phyloP scores from a whole-genome alignment of 2,329 filamentous ascomycete genomes.

The Huntiella omanensis region DNA sequence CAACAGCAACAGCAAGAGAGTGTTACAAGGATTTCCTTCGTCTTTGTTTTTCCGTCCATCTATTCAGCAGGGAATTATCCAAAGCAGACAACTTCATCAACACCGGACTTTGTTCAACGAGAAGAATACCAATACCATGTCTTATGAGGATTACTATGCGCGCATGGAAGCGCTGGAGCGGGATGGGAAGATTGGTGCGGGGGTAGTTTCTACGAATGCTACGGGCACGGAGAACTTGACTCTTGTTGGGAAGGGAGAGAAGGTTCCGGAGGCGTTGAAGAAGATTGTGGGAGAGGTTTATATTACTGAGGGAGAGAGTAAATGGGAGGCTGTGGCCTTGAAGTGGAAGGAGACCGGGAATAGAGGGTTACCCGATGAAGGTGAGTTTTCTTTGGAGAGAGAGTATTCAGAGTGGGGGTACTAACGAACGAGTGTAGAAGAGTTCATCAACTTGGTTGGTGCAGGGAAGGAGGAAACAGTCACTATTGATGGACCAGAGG shows the following conservation, averaged over 20 bases:
- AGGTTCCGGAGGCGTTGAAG: conserved; percentile 41
- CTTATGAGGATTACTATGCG: conserved; percentile 1
- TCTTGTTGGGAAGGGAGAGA: conserved; percentile 31
- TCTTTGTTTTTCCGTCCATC: too few species aligned
- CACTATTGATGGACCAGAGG: conserved; percentile 44
- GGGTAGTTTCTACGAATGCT: background rate
- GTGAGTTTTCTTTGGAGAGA: conserved; percentile 23
- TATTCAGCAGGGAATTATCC: too few species aligned
- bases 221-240: conserved; percentile 21
- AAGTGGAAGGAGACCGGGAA: conserved; percentile 33
- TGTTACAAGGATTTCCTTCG: too few species aligned
- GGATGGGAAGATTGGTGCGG: background rate
- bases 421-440: conserved; percentile 26
- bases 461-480: conserved; percentile 34
- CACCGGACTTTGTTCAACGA: background rate
- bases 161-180: conserved; percentile 1
- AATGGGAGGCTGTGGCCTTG: conserved; percentile 59
- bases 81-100: background rate
- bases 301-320: conserved; percentile 63
- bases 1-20: too few species aligned
- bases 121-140: background rate
- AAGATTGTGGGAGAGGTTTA: conserved; percentile 33
- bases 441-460: conserved; percentile 50
- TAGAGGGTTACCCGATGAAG: conserved; percentile 38
- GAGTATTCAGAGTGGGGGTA: background rate